Base-by-base conservation (phyloP, 352 stramenopile species). In the Stramenopiles sp. region DNA sequence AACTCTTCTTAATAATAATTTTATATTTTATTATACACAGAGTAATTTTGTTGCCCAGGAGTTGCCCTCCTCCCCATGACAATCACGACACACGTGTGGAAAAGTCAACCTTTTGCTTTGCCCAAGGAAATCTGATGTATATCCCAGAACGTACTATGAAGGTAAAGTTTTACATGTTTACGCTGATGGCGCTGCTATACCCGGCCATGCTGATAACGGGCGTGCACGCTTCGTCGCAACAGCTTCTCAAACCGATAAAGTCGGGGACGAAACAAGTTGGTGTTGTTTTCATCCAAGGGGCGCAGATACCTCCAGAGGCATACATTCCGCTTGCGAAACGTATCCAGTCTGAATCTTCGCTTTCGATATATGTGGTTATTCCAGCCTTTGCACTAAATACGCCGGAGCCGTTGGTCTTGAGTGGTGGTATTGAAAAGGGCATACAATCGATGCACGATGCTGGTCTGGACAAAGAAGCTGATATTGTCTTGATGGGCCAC, bases 401-500 rank as follows among this genome's bases (percentile, higher is more conserved):
- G 14, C 39, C 39, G 39, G 39, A 55, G 39, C 39, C 39, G 14
- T 14, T 55, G 4, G 39, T 55, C 14, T 55, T 55, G 39, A 55
- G 39, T 14, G 14, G 39, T 55, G 39, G 39, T 55, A 55, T 55
- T 55, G 14, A 55, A 55, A 55, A 55, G 4, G 39, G 39, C 14
- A 55, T 55, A 14, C 4, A 55, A 55, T 4, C 39, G 4, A 55
- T 55, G 39, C 14, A 55, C 14, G 39, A 55, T 55, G 39, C 39
- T 55, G 39, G 39, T 55, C 14, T 55, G 14, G 39, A 55, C 14
- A 80, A 30, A 33, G 27, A 30, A 8, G 29, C 32, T n/a, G n/a
- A 67, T 27, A 67, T n/a, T 27, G 44, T 85, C 32, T 67, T 76
- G 30, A 44, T 67, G 7, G 83, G 83, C 22, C 83, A 85, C 55